Conservation (phyloP, 2,329 filamentous ascomycete species). For the Paracorniculantispora psalliotae region DNA sequence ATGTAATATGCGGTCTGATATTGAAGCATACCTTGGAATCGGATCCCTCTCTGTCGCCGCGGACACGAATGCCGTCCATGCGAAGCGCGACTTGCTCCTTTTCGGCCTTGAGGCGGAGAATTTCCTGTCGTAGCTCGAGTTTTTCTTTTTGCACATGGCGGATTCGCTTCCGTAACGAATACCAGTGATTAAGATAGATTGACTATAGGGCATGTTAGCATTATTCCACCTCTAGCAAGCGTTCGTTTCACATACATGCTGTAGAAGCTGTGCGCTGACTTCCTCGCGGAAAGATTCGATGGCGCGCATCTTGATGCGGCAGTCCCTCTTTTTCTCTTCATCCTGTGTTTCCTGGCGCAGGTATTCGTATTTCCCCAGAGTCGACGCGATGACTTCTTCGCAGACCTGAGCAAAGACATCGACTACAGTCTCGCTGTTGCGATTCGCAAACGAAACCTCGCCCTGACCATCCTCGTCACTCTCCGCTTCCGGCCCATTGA, state of each 20-base stretch:
- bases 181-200: constrained; percentile 54
- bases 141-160: constrained; percentile 54
- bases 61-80: constrained; percentile 57
- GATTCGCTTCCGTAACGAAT: constrained; percentile 53
- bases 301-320: constrained; percentile 49
- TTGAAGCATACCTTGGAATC: constrained; percentile 47
- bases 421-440: constrained; percentile 53
- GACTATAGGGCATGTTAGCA: constrained; percentile 32
- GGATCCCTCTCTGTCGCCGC: constrained; percentile 44
- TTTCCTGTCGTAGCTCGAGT: constrained; percentile 52
- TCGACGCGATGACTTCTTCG: constrained; percentile 53
- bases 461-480: constrained; percentile 38
- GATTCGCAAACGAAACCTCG: constrained; percentile 50
- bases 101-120: constrained; percentile 54
- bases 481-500: constrained; percentile 39
- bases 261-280: constrained; percentile 48
- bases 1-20: too few relatives aligned
- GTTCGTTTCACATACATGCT: constrained; percentile 45
- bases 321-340: constrained; percentile 46
- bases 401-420: constrained; percentile 60
- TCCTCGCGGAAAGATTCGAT: constrained; percentile 56
- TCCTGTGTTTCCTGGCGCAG: constrained; percentile 35
- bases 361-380: constrained; percentile 43
- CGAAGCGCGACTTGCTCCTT: constrained; percentile 57
- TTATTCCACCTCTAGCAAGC: neutral